phyloP scores from a whole-genome alignment of 345 rosid genomes.

The Eucalyptus erythrocorys region DNA sequence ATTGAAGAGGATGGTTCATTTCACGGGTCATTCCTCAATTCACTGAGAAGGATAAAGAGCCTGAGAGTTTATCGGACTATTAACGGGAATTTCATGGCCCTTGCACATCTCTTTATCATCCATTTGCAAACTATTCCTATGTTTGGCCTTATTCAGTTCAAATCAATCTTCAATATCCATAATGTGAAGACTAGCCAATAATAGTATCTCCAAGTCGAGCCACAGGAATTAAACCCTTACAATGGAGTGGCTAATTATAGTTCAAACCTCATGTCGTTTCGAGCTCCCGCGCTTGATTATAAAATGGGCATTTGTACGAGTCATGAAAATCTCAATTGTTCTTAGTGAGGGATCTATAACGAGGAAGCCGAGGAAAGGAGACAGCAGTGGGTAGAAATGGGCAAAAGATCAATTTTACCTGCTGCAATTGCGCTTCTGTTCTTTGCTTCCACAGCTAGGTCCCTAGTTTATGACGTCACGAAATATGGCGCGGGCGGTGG shows the following conservation, averaged over 20 bases:
- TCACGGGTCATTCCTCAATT: background rate
- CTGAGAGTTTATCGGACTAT: background rate
- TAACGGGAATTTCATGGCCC: background rate
- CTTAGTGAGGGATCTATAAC: background rate
- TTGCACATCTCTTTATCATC: background rate
- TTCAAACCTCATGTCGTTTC: background rate
- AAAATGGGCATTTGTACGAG: background rate
- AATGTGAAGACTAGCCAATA: background rate
- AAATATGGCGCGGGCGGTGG: conserved; percentile 22
- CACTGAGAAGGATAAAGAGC: background rate
- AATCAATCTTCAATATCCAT: background rate
- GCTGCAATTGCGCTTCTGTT: background rate
- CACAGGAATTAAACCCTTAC: background rate
- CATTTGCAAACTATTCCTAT: background rate
- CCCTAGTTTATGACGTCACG: conserved; percentile 2
- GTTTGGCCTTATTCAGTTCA: background rate
- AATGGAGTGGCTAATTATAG: background rate
- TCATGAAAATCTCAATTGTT: background rate
- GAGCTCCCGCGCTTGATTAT: background rate
- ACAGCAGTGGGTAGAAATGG: background rate
- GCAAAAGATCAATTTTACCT: background rate
- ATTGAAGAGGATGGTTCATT: background rate
- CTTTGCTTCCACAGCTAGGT: background rate
- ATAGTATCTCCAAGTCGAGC: background rate
- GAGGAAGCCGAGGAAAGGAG: background rate